Evolutionary conservation across 140 eudicot genomes (phyloP).

Genomic region (Anethum foeniculum): DNA sequence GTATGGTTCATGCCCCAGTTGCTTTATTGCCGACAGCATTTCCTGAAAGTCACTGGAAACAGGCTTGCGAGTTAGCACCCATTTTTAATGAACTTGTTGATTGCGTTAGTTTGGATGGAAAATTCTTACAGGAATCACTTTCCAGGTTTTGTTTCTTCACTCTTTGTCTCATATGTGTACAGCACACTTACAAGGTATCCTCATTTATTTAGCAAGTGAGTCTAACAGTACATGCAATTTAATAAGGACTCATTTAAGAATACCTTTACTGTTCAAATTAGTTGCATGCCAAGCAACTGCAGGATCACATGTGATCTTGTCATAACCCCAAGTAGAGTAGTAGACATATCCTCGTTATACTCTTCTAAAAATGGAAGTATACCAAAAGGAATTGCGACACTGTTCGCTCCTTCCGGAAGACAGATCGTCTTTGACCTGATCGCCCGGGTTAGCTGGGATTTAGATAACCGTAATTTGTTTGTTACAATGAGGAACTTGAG

Average conservation of each 20-base stretch:
- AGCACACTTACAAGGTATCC: neutral
- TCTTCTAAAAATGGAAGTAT: neutral
- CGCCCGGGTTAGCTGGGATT: too few species aligned
- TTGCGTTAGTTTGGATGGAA: slow-evolving; percentile 84
- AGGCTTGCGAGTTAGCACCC: slow-evolving; percentile 91
- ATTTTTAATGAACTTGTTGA: slow-evolving; percentile 86
- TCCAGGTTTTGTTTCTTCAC: slow-evolving; percentile 43
- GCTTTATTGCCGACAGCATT: slow-evolving; percentile 66
- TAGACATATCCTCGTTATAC: neutral
- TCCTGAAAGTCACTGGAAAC: slow-evolving; percentile 64
- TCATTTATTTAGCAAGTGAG: neutral
- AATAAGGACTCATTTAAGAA: neutral
- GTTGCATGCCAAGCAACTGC: neutral
- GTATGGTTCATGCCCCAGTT: slow-evolving; percentile 85
- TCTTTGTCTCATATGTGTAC: neutral
- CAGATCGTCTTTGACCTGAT: too few species aligned
- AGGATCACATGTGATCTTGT: neutral
- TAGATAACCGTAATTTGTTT: too few species aligned
- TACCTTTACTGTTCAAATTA: neutral
- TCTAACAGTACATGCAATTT: neutral
- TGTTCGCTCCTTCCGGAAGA: too few species aligned
- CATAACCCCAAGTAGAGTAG: too few species aligned
- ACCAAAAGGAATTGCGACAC: too few species aligned
- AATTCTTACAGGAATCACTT: slow-evolving; percentile 77
- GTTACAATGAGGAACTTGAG: neutral